Percentiles rank a stretch among this genome's conserved stretches.
phyloP scores from a whole-genome alignment of 257 asterid species.

The Capsicum baccatum region DNA sequence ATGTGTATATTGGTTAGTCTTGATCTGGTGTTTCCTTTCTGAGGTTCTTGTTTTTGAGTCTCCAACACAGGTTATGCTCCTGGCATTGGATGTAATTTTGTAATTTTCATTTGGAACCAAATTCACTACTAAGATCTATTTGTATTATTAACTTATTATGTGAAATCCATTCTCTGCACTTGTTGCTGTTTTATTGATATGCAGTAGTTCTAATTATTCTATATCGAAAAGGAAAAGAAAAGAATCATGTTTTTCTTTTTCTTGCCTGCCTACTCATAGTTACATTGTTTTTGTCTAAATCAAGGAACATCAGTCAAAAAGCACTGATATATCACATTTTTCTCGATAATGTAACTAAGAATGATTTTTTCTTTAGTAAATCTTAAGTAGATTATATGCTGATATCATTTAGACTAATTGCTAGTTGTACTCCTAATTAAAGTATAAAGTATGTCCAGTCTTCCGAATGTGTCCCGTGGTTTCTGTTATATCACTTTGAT shows the following conservation, averaged over 20 bases:
- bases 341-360: not conserved
- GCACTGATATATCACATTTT: not conserved
- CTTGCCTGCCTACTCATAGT: not conserved
- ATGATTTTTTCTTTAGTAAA: not conserved
- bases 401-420: not conserved
- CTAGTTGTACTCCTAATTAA: not conserved
- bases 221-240: no score
- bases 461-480: not conserved
- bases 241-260: no score
- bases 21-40: constrained; percentile 15
- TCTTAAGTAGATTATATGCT: not conserved
- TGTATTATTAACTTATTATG: not conserved
- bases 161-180: not conserved
- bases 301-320: no score
- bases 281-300: no score
- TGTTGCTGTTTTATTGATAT: no score
- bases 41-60: not conserved
- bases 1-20: not conserved
- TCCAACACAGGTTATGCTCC: not conserved
- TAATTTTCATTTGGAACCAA: not conserved
- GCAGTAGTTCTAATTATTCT: not conserved
- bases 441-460: not conserved
- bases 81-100: not conserved
- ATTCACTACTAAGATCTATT: no score
- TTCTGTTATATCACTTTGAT: not conserved